Base-by-base conservation (phyloP, 257 asterid genomes). In the Gynochthodes officinalis region DNA sequence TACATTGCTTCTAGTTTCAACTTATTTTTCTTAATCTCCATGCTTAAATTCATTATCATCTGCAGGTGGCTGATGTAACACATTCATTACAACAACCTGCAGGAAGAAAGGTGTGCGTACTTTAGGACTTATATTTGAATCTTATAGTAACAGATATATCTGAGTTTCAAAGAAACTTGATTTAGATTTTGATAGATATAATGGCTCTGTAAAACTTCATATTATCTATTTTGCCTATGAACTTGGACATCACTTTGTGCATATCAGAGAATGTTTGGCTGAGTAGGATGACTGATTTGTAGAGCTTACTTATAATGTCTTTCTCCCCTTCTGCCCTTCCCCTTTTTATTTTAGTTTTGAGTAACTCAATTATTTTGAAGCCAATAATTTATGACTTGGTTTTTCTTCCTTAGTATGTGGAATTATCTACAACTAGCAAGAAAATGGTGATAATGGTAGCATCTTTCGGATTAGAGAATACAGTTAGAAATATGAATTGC, bases 31-130 rank as follows among this genome's bases (percentile, higher is more conserved):
- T 67, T 71, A 71, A 79, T 59, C 19, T n/a, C 52, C 15, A 43
- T 66, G 68, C 62, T 70, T 70, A 63, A 59, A 35, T 69, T 57
- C 35, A 65, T 1, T 69, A 46, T 44, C 23, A n/a, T 75, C 62
- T 35, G 30, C 87, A 92, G 98, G 98, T 92, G 76, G 98, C 97
- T 23, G 99, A 95, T 82, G 80, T 95, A 70, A 92, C 99, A 53
- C 99, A 92, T 86, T 90, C 99, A 73, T 76, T 95, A 67, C 98
- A 95, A 75, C 98, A 95, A 84, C 99, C 98, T 57, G 98, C 98
- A n/a, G 98, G 99, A 76, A 89, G 77, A 84, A 92, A 95, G 98
- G 99, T 92, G 76, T 48, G 76, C 43, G 9, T 23, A 58, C 59
- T 58, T 35, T 62, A 37, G n/a, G 68, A 37, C 3, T 4, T 62